Conservation (phyloP, 2,329 filamentous ascomycete genomes). For the Aspergillus amoenus region DNA sequence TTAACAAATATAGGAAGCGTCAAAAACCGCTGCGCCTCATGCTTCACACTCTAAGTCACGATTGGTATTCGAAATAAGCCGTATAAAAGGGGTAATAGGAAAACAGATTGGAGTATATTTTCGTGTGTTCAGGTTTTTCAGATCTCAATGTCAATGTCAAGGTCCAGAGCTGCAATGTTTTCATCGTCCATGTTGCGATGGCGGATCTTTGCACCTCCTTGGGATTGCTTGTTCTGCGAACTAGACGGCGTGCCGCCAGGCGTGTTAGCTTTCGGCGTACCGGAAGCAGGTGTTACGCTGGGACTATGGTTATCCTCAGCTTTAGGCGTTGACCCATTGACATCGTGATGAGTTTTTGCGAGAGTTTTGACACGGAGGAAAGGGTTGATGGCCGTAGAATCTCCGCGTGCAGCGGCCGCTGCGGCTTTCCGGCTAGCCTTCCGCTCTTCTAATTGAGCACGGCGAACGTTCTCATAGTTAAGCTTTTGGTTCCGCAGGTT, state of each 20-base stretch:
- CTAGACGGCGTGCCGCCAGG: conserved; percentile 46
- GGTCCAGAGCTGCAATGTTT: conserved; percentile 81
- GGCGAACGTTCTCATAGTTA: conserved; percentile 87
- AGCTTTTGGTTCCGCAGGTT: conserved; percentile 81
- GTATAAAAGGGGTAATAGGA: neutral
- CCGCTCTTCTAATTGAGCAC: conserved; percentile 81
- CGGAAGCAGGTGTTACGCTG: conserved; percentile 50
- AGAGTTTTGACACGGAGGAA: conserved; percentile 64
- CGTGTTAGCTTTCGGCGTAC: conserved; percentile 53
- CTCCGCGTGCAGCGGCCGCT: conserved; percentile 62
- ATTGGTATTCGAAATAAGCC: conserved; percentile 1
- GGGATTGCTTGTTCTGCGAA: conserved; percentile 35
- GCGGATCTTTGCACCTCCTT: conserved; percentile 66
- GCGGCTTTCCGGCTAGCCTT: conserved; percentile 61
- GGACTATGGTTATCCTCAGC: conserved; percentile 40
- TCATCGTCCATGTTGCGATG: conserved; percentile 86
- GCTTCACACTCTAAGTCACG: conserved; percentile 2
- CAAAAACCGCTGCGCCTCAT: conserved; percentile 9
- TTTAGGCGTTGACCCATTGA: conserved; percentile 29
- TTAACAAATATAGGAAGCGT: conserved; percentile 15
- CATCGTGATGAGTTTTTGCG: conserved; percentile 67
- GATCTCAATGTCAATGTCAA: conserved; percentile 91
- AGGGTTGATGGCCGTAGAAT: conserved; percentile 51
- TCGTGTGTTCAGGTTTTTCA: conserved; percentile 35
- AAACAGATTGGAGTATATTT: neutral